These are phyloP conservation scores for Leucoagaricus sp. DNA, from an alignment of 1,284 basidiomycete species.

Conservation along the genomic window DNA sequence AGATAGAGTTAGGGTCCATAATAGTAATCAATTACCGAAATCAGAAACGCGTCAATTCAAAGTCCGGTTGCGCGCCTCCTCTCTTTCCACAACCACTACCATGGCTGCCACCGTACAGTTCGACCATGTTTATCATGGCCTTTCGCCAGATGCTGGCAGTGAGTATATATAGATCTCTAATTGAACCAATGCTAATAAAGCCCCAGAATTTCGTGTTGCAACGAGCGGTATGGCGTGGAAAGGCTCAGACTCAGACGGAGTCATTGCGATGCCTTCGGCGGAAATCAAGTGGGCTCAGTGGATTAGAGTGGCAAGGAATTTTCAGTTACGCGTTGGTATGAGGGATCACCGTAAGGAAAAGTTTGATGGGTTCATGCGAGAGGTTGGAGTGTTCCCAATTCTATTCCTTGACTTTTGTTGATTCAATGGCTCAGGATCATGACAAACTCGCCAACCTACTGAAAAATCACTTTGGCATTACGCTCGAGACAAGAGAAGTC, in stretches of 20 bases:
- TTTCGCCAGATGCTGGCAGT: constrained; percentile 81
- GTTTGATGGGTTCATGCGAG: constrained; percentile 95
- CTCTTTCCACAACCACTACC: constrained; percentile 27
- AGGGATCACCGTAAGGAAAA: constrained; percentile 77
- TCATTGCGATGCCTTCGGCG: constrained; percentile 65
- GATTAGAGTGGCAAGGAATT: constrained; percentile 90
- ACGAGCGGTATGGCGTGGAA: constrained; percentile 93
- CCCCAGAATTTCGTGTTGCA: constrained; percentile 85
- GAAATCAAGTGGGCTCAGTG: constrained; percentile 91
- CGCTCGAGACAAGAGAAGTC: constrained; percentile 85
- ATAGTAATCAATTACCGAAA: constrained; percentile 8
- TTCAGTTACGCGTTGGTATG: constrained; percentile 84
- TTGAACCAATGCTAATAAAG: constrained; percentile 9
- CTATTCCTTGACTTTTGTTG: background rate
- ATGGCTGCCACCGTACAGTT: constrained; percentile 68
- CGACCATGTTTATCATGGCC: constrained; percentile 80
- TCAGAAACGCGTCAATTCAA: constrained; percentile 37
- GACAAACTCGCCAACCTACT: constrained; percentile 77
- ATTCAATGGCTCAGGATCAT: constrained; percentile 61
- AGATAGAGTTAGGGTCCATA: constrained; percentile 1
- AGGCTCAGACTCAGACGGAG: constrained; percentile 64
- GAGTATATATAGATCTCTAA: constrained; percentile 32
- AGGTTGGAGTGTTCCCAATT: constrained; percentile 51
- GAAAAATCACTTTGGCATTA: constrained; percentile 84
- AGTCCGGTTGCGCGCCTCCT: constrained; percentile 41